Base-by-base conservation (phyloP, 1,139 yeast genomes). In the Debaryomycetaceae sp. region DNA sequence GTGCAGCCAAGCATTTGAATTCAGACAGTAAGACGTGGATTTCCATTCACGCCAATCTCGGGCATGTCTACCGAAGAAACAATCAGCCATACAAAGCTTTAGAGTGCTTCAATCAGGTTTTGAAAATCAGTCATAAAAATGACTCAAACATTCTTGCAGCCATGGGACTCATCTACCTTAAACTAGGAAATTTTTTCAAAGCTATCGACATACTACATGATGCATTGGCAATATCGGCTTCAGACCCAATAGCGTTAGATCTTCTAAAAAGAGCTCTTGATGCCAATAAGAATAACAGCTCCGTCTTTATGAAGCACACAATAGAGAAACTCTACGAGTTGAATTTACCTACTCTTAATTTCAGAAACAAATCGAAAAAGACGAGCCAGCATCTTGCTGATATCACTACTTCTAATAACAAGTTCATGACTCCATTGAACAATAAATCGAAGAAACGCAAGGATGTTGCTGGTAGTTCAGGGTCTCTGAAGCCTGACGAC, bases 11-110 rank as follows among this genome's bases (percentile, higher is more conserved):
- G 46, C 73, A 74, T 44, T 68, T 87, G 44, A 85, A 84, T 51
- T 79, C 92, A 3, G 95, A 88, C 46, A 82, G 92, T 5, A 83
- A 81, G 49, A 86, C 94, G 0, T 87, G 96, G 87, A 70, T 84
- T 1, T 85, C 96, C 3, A 86, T 94, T 29, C 89, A 87, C 59
- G 78, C 91, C 16, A 94, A 94, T 58, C 68, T 92, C 44, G 98
- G 96, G 0, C 98, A 91, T 60, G 95, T 92, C 3, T 87, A 84
- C 58, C 70, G 98, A 42, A 74, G 88, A 40, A 62, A 81, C 41
- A 81, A 79, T 39, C 74, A 77, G 41, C 78, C 71, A 42, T 78
- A 79, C 37, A 78, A 80, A 52, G 86, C 98, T 0, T 68, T 89
- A 34, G 76, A 73, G 31, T 85, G 87, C 54, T 89, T 92, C 59